Percentiles rank a stretch among this genome's conserved stretches.
phyloP scores from a whole-genome alignment of 2,329 filamentous ascomycete species.

The Didymella exigua region DNA sequence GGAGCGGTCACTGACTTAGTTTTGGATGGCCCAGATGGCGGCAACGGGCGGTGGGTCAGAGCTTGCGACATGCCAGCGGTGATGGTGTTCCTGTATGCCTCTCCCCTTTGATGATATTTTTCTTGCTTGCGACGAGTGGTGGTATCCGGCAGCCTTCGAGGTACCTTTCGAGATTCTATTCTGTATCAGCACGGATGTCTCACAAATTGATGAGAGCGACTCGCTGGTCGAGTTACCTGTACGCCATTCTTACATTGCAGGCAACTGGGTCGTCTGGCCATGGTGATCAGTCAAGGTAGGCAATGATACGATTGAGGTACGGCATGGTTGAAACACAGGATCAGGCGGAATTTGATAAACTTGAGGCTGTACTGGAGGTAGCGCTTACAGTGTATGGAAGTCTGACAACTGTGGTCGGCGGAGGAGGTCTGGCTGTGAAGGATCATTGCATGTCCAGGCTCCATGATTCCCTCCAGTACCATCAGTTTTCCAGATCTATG shows the following conservation, averaged over 20 bases:
- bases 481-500: not conserved
- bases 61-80: not conserved
- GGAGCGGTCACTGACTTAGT: not conserved
- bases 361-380: not conserved
- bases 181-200: not conserved
- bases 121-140: conserved; percentile 5
- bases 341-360: not conserved
- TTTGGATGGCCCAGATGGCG: not conserved
- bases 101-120: conserved; percentile 3
- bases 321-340: not conserved
- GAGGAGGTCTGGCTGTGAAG: not conserved
- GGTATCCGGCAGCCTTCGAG: not conserved
- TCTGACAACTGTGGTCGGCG: not conserved
- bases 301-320: not conserved
- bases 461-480: not conserved
- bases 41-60: not conserved
- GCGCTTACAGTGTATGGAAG: not conserved
- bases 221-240: conserved; percentile 7
- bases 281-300: not conserved
- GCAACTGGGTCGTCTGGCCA: not conserved
- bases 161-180: not conserved
- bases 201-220: not conserved
- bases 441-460: not conserved
- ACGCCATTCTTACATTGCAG: conserved; percentile 24
- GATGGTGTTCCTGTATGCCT: conserved; percentile 3